These are phyloP conservation scores for Umbilicaria muhlenbergii DNA, from an alignment of 495 filamentous ascomycete species.

Conservation along the genomic window DNA sequence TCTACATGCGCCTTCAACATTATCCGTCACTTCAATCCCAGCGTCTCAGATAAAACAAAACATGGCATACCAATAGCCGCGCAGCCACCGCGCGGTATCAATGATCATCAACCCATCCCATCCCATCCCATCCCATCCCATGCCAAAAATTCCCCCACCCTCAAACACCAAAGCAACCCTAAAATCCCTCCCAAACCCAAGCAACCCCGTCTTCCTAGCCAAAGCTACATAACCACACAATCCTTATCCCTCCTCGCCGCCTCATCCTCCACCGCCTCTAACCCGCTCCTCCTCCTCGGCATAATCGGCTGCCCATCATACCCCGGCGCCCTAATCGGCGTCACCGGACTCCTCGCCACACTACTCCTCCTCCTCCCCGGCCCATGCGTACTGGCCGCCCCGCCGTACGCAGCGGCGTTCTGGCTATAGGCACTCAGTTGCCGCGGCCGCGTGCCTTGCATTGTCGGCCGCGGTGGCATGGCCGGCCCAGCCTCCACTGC, in stretches of 20 bases:
- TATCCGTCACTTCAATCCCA: no score
- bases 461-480: background rate
- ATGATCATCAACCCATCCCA: no score
- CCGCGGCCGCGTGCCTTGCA: slow-evolving; percentile 3
- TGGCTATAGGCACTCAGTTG: slow-evolving; percentile 8
- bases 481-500: background rate
- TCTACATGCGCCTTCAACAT: no score
- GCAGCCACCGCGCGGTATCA: no score
- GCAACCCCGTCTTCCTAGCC: no score
- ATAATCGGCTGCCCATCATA: background rate
- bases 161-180: no score
- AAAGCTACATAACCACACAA: slow-evolving; percentile 24
- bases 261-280: slow-evolving; percentile 8
- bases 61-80: no score
- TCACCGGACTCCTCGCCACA: slow-evolving; percentile 1
- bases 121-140: no score
- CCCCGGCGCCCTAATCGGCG: background rate
- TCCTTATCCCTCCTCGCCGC: slow-evolving; percentile 15
- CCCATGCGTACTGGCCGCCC: slow-evolving; percentile 9
- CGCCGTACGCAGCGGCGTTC: slow-evolving; percentile 1
- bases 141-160: no score
- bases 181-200: no score
- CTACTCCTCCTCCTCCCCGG: slow-evolving; percentile 4
- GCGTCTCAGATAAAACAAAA: no score
- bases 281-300: slow-evolving; percentile 7